Evolutionary conservation across 495 filamentous ascomycete genomes (phyloP), one percentile per base, ranked within the genome.

Genomic region (Neurospora sp.): DNA sequence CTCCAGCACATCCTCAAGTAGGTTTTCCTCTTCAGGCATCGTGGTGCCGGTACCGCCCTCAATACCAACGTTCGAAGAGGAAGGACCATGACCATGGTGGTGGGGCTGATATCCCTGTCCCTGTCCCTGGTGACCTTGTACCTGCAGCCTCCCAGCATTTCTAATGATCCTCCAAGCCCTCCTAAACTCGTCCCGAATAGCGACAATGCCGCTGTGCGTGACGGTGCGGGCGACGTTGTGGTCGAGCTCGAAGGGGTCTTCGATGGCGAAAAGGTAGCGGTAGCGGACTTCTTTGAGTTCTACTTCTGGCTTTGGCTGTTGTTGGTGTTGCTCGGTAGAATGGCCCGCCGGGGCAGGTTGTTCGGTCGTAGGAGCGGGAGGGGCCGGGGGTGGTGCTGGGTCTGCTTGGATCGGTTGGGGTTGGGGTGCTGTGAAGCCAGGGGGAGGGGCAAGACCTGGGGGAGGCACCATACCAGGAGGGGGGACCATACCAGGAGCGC

Each of bases 181-280:
- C 3, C 90, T 84, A 76, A 96, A 93, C 83, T 96, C 93, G 73
- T 93, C 90, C 36, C 92, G 84, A 70, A 96, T 95, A 5, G 89
- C 85, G 0, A 89, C 88, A 54, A 96, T 91, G 11, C 92, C 92
- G 59, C 87, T 86, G 74, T 91, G 89, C 37, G 90, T 93, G 1
- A 95, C 93, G 0, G 93, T 96, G 39, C 92, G 84, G 10, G 90
- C 93, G 62, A 96, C 90, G 76, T 96, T 96, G 80, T 96, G 93
- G 66, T 90, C 89, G 4, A 87, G 84, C 83, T 96, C 93, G 78
- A 96, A 96, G 0, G 93, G 93, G 78, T 96, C 93, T 78, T 96
- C 93, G 73, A 96, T 93, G 42, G 92, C 91, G 75, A 96, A 90
- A 19, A 96, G 87, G 78, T 92, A 96, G n/a, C 92, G 88, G 75